Evolutionary conservation across 176 grass and related monocot species (phyloP), one percentile per base, ranked within the genome.

Genomic region (Puya raimondii): DNA sequence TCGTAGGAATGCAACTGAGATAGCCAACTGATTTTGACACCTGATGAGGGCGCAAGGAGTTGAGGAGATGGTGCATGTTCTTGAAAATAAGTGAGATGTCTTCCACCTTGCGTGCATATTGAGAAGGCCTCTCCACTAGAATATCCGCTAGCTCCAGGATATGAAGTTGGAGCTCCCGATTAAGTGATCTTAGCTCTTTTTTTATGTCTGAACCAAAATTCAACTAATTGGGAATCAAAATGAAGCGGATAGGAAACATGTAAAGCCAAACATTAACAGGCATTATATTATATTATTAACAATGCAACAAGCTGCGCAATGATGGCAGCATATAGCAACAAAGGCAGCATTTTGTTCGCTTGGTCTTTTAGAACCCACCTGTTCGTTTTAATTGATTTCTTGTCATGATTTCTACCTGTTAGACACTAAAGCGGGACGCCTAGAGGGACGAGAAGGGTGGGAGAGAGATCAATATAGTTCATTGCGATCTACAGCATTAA

Each of bases 161-260:
- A 81, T 97, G 93, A 14, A 97, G 84, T 73, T 97, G 89, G 69
- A 97, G 86, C 53, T 97, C 89, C 76, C 93, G 86, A 81, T 97
- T 97, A 47, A 97, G 80, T 48, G 86, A 79, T 25, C 68, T 92
- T 85, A 97, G 81, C 69, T 92, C 93, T 81, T 85, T 87, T 47
- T 90, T 97, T 49, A 97, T 92, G 26, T 97, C 86, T 97, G 73
- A 79, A 77, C 64, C 47, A 79, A 56, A 76, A 82, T 25, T 51
- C 66, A 18, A 81, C 10, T 23, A 70, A 10, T 64, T 20, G 12
- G 75, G 21, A 65, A 49, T 42, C 64, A 66, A 10, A 56, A 68
- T 48, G 63, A 17, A 48, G n/a, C 9, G 68, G 23, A 66, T 50
- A 53, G 53, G 6, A 17, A 9, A 47, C 2, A 22, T 10, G 70